A percentile compares a stretch with the other conserved stretches of the same genome.
These are phyloP conservation scores for Chamaenerion angustifolium DNA, from an alignment of 345 rosid genomes.

Conservation along the genomic window DNA sequence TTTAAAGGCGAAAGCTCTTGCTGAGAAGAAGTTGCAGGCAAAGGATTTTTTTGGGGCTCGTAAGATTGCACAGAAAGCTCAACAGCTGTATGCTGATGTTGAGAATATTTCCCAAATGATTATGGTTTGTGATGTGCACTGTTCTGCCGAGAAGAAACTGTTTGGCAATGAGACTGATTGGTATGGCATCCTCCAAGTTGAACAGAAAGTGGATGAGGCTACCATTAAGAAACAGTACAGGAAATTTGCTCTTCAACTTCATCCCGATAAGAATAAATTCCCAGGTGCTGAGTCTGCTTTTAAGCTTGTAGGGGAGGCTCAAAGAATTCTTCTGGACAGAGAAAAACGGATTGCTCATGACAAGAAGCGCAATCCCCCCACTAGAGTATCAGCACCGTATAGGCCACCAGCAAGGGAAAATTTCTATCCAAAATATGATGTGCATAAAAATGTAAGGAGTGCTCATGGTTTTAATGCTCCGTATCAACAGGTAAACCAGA, in stretches of 20 bases:
- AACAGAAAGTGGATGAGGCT: slow-evolving; percentile 42
- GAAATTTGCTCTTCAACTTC: slow-evolving; percentile 75
- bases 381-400: slow-evolving; percentile 20
- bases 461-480: slow-evolving; percentile 21
- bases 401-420: slow-evolving; percentile 22
- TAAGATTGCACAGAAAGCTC: slow-evolving; percentile 52
- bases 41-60: slow-evolving; percentile 53
- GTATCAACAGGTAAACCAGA: slow-evolving; percentile 26
- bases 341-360: slow-evolving; percentile 49
- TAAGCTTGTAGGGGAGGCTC: slow-evolving; percentile 79
- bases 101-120: slow-evolving; percentile 56
- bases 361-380: slow-evolving; percentile 19
- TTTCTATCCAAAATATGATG: slow-evolving; percentile 14
- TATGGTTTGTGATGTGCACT: slow-evolving; percentile 78
- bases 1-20: slow-evolving; percentile 52
- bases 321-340: slow-evolving; percentile 57
- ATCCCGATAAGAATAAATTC: slow-evolving; percentile 84
- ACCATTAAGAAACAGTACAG: slow-evolving; percentile 73
- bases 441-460: slow-evolving; percentile 10
- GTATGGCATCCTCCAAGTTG: slow-evolving; percentile 75
- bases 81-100: slow-evolving; percentile 40
- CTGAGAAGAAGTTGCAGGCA: slow-evolving; percentile 47
- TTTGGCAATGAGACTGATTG: slow-evolving; percentile 66
- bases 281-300: slow-evolving; percentile 94
- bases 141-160: slow-evolving; percentile 42